These are phyloP conservation scores for Neonectria neomacrospora DNA, from an alignment of 2,329 filamentous ascomycete species.

Conservation along the genomic window DNA sequence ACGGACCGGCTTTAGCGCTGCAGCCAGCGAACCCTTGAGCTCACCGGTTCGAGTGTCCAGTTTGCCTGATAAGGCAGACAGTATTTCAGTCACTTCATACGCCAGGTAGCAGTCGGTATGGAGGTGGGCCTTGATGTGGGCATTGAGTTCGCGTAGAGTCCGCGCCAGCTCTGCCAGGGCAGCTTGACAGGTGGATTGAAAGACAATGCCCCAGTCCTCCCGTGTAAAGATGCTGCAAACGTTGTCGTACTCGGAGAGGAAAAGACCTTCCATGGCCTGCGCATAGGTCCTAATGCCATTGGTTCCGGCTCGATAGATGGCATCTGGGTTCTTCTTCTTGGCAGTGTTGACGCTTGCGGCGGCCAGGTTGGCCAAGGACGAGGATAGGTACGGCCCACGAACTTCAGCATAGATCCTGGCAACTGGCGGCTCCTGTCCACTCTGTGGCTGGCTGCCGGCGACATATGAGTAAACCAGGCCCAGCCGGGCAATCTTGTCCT, in stretches of 20 bases:
- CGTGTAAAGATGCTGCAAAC: slow-evolving; percentile 87
- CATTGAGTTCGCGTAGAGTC: slow-evolving; percentile 88
- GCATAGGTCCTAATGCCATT: slow-evolving; percentile 94
- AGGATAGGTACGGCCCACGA: slow-evolving; percentile 85
- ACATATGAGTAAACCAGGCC: slow-evolving; percentile 83
- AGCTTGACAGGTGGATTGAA: slow-evolving; percentile 81
- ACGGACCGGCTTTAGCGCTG: slow-evolving; percentile 87
- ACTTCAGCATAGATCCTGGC: slow-evolving; percentile 87
- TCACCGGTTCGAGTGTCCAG: slow-evolving; percentile 87
- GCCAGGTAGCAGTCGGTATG: slow-evolving; percentile 93
- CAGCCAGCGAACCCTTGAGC: slow-evolving; percentile 83
- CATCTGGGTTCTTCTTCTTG: slow-evolving; percentile 83
- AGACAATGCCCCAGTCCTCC: slow-evolving; percentile 84
- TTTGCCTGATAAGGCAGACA: slow-evolving; percentile 81
- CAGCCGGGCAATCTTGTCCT: slow-evolving; percentile 79
- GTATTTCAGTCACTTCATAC: slow-evolving; percentile 93
- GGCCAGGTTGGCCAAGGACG: slow-evolving; percentile 85
- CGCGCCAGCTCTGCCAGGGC: slow-evolving; percentile 84
- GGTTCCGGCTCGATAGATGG: slow-evolving; percentile 86
- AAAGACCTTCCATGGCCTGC: slow-evolving; percentile 86
- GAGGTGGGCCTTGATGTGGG: slow-evolving; percentile 86
- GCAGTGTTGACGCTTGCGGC: slow-evolving; percentile 86
- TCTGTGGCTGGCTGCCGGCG: slow-evolving; percentile 66
- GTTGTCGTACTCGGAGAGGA: slow-evolving; percentile 89
- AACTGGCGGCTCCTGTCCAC: slow-evolving; percentile 73